These are phyloP conservation scores for Calonectria honghensis DNA, from an alignment of 2,329 filamentous ascomycete species.

Conservation along the genomic window DNA sequence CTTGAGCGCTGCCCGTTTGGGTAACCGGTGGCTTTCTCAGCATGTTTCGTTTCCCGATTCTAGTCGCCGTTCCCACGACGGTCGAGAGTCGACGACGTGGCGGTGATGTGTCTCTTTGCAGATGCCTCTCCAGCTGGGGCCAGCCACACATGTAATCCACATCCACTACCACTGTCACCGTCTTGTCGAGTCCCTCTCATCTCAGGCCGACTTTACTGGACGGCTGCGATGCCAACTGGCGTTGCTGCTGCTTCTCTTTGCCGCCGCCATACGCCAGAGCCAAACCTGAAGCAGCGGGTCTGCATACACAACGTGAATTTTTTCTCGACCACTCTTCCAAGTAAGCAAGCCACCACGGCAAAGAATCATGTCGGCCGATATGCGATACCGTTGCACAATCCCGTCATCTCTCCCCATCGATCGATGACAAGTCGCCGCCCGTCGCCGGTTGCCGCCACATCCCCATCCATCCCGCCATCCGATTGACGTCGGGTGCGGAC, in stretches of 20 bases:
- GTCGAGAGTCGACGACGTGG: conserved; percentile 34
- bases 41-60: conserved; percentile 41
- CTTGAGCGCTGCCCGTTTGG: conserved; percentile 19
- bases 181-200: conserved; percentile 39
- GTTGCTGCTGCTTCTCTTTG: conserved; percentile 44
- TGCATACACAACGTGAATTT: conserved; percentile 1
- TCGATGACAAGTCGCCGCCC: conserved; percentile 13
- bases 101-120: conserved; percentile 39
- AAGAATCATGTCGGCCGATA: neutral
- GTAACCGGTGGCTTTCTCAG: conserved; percentile 29
- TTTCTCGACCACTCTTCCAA: neutral
- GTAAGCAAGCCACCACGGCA: neutral
- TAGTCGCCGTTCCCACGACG: conserved; percentile 29
- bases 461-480: conserved; percentile 20
- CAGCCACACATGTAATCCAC: conserved; percentile 39
- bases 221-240: conserved; percentile 46
- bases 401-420: conserved; percentile 29
- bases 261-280: conserved; percentile 36
- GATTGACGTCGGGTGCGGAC: conserved; percentile 28
- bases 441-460: conserved; percentile 32
- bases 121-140: conserved; percentile 21
- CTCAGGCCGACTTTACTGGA: conserved; percentile 38
- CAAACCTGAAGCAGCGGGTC: conserved; percentile 41
- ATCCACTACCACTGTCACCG: conserved; percentile 37
- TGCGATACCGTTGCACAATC: conserved; percentile 10